phyloP scores from a whole-genome alignment of 768 basidiomycete species.

The button mushroom (Agaricus bisporus) region DNA sequence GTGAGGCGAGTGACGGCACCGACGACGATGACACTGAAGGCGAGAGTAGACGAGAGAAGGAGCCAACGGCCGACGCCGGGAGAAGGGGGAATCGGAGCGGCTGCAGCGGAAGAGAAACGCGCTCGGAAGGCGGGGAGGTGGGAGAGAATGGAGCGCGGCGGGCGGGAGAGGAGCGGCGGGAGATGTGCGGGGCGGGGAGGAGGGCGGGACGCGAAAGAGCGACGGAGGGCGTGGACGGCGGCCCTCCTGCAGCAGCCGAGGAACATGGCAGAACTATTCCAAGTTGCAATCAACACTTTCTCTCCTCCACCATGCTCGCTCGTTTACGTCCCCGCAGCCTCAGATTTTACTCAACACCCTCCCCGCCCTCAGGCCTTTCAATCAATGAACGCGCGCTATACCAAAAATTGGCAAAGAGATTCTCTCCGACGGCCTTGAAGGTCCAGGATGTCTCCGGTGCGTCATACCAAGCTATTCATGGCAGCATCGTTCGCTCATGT shows the following conservation, averaged over 20 bases:
- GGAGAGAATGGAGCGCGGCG: neutral
- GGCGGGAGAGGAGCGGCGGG: neutral
- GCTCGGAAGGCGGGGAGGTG: neutral
- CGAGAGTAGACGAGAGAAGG: slow-evolving; percentile 74
- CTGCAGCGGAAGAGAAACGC: slow-evolving; percentile 5
- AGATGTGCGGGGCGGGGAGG: neutral
- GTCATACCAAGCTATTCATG: slow-evolving; percentile 17
- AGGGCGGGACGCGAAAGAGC: neutral
- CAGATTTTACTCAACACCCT: neutral
- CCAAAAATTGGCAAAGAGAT: slow-evolving; percentile 64
- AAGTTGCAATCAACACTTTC: neutral
- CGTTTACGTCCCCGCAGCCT: neutral
- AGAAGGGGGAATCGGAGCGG: slow-evolving; percentile 49
- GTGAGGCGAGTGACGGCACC: slow-evolving; percentile 96
- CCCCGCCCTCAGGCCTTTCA: slow-evolving; percentile 23
- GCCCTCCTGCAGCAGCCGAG: slow-evolving; percentile 3
- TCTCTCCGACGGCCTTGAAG: slow-evolving; percentile 73
- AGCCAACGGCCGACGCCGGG: slow-evolving; percentile 82
- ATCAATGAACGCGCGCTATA: slow-evolving; percentile 70
- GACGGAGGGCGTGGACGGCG: neutral
- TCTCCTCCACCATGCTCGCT: slow-evolving; percentile 13
- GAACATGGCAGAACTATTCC: neutral
- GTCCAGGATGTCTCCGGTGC: slow-evolving; percentile 95
- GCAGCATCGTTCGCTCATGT: neutral
- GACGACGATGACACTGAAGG: slow-evolving; percentile 90